Percentiles rank a stretch among this genome's conserved stretches.
These are phyloP conservation scores for Claviceps cyperi DNA, from an alignment of 2,329 filamentous ascomycete genomes.

Conservation along the genomic window DNA sequence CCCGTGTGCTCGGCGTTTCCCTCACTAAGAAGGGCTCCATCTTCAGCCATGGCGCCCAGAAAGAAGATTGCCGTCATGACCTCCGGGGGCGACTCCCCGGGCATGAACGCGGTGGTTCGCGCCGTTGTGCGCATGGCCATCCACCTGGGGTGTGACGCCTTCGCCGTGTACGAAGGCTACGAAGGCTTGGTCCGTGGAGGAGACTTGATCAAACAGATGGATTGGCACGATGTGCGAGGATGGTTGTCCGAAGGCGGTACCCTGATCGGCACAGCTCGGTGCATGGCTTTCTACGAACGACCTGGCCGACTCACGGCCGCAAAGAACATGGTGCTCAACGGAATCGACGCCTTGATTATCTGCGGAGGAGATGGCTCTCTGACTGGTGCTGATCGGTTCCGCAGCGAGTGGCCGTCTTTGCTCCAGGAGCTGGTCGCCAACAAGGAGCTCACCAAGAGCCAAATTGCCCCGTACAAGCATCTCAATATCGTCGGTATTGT, in stretches of 20 bases:
- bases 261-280: slow-evolving; percentile 86
- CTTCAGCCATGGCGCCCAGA: slow-evolving; percentile 29
- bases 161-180: slow-evolving; percentile 83
- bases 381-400: slow-evolving; percentile 88
- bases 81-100: slow-evolving; percentile 83
- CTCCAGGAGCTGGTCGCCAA: slow-evolving; percentile 69
- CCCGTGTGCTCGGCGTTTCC: slow-evolving; percentile 5
- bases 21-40: slow-evolving; percentile 6
- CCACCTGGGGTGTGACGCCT: slow-evolving; percentile 66
- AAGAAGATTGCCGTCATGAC: slow-evolving; percentile 83
- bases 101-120: slow-evolving; percentile 85
- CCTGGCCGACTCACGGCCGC: slow-evolving; percentile 70
- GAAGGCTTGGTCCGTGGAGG: slow-evolving; percentile 86
- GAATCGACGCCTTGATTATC: slow-evolving; percentile 91
- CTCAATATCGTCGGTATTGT: slow-evolving; percentile 95
- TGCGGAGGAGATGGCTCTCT: slow-evolving; percentile 94
- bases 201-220: slow-evolving; percentile 72
- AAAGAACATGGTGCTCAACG: slow-evolving; percentile 84
- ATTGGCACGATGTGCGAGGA: slow-evolving; percentile 88
- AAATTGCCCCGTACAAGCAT: slow-evolving; percentile 64
- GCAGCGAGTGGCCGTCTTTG: slow-evolving; percentile 80
- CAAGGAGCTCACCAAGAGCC: slow-evolving; percentile 53
- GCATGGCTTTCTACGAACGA: slow-evolving; percentile 83
- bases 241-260: slow-evolving; percentile 91
- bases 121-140: slow-evolving; percentile 87